Base-by-base conservation (phyloP, 2,329 filamentous ascomycete genomes). In the Anisogramma anomala region DNA sequence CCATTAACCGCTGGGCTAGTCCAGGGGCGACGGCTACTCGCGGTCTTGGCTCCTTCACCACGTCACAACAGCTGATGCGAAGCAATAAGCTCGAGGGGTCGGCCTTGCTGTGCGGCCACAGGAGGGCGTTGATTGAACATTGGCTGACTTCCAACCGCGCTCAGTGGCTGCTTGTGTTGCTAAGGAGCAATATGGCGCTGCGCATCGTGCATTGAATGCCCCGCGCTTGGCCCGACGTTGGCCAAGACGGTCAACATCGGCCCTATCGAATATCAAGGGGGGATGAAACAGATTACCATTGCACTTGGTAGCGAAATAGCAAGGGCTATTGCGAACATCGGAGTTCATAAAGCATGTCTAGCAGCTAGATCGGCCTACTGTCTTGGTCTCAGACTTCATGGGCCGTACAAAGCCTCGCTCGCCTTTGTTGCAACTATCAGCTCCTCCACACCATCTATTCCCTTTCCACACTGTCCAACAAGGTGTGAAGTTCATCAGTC, bases 21-120 rank as follows among this genome's bases (percentile, higher is more conserved):
- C 15, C 3, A 34, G 22, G 22, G 15, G 7, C 23, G 23, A 18
- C 33, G 45, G 45, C 45, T 47, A 47, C 25, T 31, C 31, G 30
- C 45, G 45, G 45, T 39, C 39, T 45, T 45, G 22, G 13, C 20
- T 23, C n/a, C 19, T 25, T 26, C 37, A 23, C 19, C 28, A 35
- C 25, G n/a, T 39, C 11, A 30, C 15, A 23, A 32, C 28, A 34
- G 27, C 30, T 43, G 35, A 33, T 23, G 31, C 31, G 14, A 19
- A 25, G 44, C 37, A 41, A 46, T 46, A 46, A 46, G 44, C 33
- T 41, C 15, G 33, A 44, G 42, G 42, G 42, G 41, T 37, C 37
- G 42, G 42, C 38, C 38, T 36, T 39, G 42, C 33, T 39, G 33
- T 33, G 30, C 32, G 27, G 22, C 26, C 28, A 20, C 36, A 22